Base-by-base conservation (phyloP, 1,284 basidiomycete species). In the Moesziomyces globuligerus region DNA sequence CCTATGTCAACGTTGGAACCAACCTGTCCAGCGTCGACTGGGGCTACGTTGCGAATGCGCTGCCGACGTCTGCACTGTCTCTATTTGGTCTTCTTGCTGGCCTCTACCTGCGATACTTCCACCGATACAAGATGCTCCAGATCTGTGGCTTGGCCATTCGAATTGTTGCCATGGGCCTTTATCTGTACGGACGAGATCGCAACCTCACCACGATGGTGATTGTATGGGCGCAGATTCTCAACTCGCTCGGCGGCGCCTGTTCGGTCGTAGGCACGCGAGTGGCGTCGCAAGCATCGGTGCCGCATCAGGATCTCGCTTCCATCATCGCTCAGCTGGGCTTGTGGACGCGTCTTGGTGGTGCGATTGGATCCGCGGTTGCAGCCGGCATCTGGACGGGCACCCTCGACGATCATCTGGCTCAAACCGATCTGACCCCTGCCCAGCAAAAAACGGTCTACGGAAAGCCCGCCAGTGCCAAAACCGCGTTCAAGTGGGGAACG, bases 91-190 rank as follows among this genome's bases (percentile, higher is more conserved):
- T 86, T 45, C 36, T 83, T 10, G 85, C 80, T 4, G 86, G 85
- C 21, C 47, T 80, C 17, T 73, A 85, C 64, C 83, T 85, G 82
- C 77, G 74, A 26, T 77, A 68, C 24, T 85, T 84, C 36, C 79
- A 83, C 39, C 82, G 85, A 8, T 85, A 84, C 84, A 86, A 86
- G 82, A 42, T 52, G 42, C 48, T 72, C 13, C 77, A 78, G 56
- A 39, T 78, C 17, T 39, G 32, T 18, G 59, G 59, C 3, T 43
- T 60, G 18, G 29, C 48, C 28, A 67, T 72, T 17, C 57, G 57
- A 18, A 51, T 52, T n/a, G 48, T 53, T 6, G 58, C 54, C 11
- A 53, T 70, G 45, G 66, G 66, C 3, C 41, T 68, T 0, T 56
- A 48, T 20, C 34, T 72, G 28, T 53, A 55, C 34, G 67, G 54